phyloP scores from a whole-genome alignment of 208 protist genomes.

The Leishmania amazonensis region DNA sequence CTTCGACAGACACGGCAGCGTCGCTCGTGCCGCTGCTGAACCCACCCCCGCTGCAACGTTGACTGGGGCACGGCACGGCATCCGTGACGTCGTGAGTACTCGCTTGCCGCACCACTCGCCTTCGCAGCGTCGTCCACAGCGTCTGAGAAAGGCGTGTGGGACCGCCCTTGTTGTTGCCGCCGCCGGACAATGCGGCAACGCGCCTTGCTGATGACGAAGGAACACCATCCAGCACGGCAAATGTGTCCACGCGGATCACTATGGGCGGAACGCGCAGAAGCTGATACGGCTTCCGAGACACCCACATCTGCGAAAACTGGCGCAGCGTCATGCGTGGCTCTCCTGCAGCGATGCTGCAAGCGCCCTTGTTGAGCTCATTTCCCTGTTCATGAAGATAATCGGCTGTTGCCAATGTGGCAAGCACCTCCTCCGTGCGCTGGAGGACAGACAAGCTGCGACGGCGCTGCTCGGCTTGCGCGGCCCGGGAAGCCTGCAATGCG shows the following conservation, averaged over 20 bases:
- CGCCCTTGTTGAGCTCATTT: neutral
- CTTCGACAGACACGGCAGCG: neutral
- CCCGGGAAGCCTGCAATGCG: slow-evolving; percentile 12
- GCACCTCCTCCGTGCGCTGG: slow-evolving; percentile 7
- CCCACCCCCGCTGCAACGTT: neutral
- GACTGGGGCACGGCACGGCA: neutral
- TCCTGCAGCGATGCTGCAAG: neutral
- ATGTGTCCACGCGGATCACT: slow-evolving; percentile 15
- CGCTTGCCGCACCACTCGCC: neutral
- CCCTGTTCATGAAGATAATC: neutral
- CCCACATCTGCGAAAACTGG: slow-evolving; percentile 1
- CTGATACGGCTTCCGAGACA: slow-evolving; percentile 2
- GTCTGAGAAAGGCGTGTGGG: neutral
- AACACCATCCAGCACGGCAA: slow-evolving; percentile 20
- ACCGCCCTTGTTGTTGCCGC: neutral
- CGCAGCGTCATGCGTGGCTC: neutral
- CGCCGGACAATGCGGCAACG: neutral
- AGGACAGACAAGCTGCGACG: slow-evolving; percentile 9
- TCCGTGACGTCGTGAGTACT: neutral
- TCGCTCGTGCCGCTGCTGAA: neutral
- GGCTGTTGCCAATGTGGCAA: neutral
- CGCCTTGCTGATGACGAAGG: neutral
- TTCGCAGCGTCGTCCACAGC: slow-evolving; percentile 4
- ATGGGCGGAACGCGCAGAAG: slow-evolving; percentile 22
- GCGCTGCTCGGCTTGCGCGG: neutral